A percentile compares a stretch with the other conserved stretches of the same genome.
Conservation (phyloP, 176 grass and related monocot genomes). For the Eragrostis curvula region DNA sequence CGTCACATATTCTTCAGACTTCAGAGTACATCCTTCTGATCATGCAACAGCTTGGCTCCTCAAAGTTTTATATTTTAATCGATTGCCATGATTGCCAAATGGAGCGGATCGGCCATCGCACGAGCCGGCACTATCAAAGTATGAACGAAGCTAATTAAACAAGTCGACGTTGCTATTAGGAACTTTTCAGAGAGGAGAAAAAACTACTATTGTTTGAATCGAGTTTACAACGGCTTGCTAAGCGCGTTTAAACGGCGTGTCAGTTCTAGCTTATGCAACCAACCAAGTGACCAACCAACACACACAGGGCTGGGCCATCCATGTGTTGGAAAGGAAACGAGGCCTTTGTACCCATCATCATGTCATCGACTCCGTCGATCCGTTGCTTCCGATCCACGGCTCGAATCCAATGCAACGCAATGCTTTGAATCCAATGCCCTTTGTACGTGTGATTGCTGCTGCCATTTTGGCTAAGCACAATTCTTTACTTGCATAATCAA, state of each 20-base stretch:
- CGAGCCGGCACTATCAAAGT: slow-evolving; percentile 3
- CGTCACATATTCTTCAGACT: no score
- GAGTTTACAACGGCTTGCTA: neutral
- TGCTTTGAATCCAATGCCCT: neutral
- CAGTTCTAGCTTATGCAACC: no score
- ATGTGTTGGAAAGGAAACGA: neutral
- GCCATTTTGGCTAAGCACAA: neutral
- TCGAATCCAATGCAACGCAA: neutral
- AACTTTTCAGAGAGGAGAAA: no score
- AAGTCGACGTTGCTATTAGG: neutral
- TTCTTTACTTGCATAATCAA: neutral
- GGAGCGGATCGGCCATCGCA: slow-evolving; percentile 34
- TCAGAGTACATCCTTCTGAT: no score
- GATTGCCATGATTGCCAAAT: slow-evolving; percentile 7
- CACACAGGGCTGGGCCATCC: neutral
- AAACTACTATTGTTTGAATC: no score
- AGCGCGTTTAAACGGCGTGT: neutral
- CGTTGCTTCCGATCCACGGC: slow-evolving; percentile 32
- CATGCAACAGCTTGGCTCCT: neutral
- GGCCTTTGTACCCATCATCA: neutral
- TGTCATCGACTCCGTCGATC: neutral
- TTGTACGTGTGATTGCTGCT: neutral
- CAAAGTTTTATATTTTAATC: neutral
- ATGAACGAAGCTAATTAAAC: neutral
- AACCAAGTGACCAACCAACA: neutral